Evolutionary conservation across 1,284 basidiomycete species (phyloP).

Genomic region (Entoloma clypeatum): DNA sequence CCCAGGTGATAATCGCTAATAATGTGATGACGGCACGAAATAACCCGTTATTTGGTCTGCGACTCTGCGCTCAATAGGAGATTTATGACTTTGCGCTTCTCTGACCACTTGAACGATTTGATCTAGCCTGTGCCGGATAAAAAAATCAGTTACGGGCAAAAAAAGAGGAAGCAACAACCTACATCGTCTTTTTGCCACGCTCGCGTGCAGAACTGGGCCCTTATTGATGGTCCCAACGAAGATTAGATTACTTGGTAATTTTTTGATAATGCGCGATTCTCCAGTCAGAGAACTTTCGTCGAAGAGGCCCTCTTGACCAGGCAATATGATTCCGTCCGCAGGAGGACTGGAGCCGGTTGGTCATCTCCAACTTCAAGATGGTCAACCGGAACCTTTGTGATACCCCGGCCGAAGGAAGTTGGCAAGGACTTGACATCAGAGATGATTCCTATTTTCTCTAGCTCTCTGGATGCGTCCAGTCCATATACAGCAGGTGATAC

Average conservation of each 20-base stretch:
- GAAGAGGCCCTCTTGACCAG: conserved; percentile 49
- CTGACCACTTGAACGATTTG: conserved; percentile 73
- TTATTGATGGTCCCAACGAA: conserved; percentile 79
- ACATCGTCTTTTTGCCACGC: conserved; percentile 72
- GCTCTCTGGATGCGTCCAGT: too few relatives aligned
- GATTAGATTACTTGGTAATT: conserved; percentile 60
- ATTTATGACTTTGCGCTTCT: conserved; percentile 70
- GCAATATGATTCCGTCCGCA: conserved; percentile 64
- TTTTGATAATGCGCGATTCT: conserved; percentile 65
- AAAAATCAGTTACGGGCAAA: not conserved
- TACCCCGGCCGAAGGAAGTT: conserved; percentile 25
- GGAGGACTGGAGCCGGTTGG: conserved; percentile 71
- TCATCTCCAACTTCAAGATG: conserved; percentile 72
- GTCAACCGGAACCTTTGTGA: conserved; percentile 48
- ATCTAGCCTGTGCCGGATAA: conserved; percentile 51
- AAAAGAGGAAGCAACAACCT: conserved; percentile 18
- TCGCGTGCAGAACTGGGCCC: conserved; percentile 54
- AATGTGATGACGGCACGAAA: conserved; percentile 78
- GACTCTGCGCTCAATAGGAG: conserved; percentile 76
- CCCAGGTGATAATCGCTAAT: conserved; percentile 66
- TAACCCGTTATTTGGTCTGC: conserved; percentile 72
- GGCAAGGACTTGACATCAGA: conserved; percentile 17
- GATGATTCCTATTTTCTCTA: conserved; percentile 42
- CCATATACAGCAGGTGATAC: conserved; percentile 12
- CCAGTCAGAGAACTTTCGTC: conserved; percentile 87